These are phyloP conservation scores for Mortierella sp. DNA, from an alignment of 371 early-diverging fungal genomes.

Conservation along the genomic window DNA sequence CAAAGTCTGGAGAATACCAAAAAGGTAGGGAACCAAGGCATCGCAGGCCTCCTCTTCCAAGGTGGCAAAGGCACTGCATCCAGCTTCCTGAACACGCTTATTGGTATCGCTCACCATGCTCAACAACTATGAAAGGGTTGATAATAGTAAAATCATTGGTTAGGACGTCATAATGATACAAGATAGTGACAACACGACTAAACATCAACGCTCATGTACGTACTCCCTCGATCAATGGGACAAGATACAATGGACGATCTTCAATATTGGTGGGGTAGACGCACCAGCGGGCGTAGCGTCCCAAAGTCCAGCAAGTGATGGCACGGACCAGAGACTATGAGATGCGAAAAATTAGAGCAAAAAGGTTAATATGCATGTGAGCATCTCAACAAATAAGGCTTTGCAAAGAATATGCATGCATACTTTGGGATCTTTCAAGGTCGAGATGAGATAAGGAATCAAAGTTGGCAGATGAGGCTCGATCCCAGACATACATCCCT, in stretches of 20 bases:
- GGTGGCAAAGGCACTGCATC: slow-evolving; percentile 94
- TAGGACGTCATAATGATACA: too few relatives aligned
- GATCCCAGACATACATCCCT: slow-evolving; percentile 92
- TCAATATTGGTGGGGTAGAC: slow-evolving; percentile 71
- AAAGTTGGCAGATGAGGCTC: slow-evolving; percentile 89
- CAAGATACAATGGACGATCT: slow-evolving; percentile 78
- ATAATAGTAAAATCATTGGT: neutral
- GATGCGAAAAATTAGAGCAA: slow-evolving; percentile 17
- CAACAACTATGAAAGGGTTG: slow-evolving; percentile 63
- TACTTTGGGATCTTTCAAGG: slow-evolving; percentile 85
- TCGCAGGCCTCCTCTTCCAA: slow-evolving; percentile 90
- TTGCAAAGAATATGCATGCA: neutral
- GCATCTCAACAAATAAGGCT: neutral
- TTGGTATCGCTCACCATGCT: slow-evolving; percentile 87
- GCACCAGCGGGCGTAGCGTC: slow-evolving; percentile 93
- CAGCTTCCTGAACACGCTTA: slow-evolving; percentile 96
- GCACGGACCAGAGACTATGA: slow-evolving; percentile 89
- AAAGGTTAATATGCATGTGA: slow-evolving; percentile 15
- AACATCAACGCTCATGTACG: slow-evolving; percentile 19
- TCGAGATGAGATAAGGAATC: slow-evolving; percentile 85
- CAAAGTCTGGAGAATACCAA: slow-evolving; percentile 82
- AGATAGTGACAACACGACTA: neutral
- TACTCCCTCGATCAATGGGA: slow-evolving; percentile 84
- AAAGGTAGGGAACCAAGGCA: slow-evolving; percentile 85
- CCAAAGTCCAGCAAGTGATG: slow-evolving; percentile 98